Percentiles rank a stretch among this genome's conserved stretches.
These are phyloP conservation scores for Cyberlindnera subsufficiens DNA, from an alignment of 805 yeast genomes.

Conservation along the genomic window DNA sequence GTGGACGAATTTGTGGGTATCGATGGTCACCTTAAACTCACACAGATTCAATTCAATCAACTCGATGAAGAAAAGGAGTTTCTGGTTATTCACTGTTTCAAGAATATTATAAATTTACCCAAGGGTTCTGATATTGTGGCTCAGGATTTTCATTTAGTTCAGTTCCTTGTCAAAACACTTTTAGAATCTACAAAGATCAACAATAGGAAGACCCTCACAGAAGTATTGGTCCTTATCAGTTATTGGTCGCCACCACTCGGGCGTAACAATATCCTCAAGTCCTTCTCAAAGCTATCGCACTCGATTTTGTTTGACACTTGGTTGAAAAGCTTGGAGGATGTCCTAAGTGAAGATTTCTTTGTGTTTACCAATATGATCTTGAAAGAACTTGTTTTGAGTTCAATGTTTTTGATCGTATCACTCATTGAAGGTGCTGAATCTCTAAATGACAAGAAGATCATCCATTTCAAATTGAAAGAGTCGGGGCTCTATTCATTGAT, in stretches of 20 bases:
- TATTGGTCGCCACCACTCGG: conserved; percentile 26
- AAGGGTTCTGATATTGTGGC: conserved; percentile 22
- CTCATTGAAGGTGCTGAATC: conserved; percentile 21
- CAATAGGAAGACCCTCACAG: conserved; percentile 51
- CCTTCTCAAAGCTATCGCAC: conserved; percentile 14
- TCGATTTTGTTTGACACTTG: conserved; percentile 17
- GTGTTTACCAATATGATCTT: conserved; percentile 14
- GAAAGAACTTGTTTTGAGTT: conserved; percentile 16
- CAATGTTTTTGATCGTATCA: conserved; percentile 18
- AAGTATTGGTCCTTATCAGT: conserved; percentile 33
- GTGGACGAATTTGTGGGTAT: conserved; percentile 35
- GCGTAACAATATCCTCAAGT: conserved; percentile 23
- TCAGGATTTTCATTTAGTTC: conserved; percentile 17
- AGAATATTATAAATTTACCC: conserved; percentile 36
- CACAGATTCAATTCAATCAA: conserved; percentile 38
- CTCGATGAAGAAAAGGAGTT: conserved; percentile 47
- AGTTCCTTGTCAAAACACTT: conserved; percentile 37
- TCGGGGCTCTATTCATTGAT: conserved; percentile 31
- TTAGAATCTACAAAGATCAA: conserved; percentile 44
- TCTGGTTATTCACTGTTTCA: conserved; percentile 43
- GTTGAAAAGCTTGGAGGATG: conserved; percentile 10
- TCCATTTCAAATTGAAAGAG: conserved; percentile 28
- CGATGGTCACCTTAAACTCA: conserved; percentile 46
- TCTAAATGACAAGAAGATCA: conserved; percentile 20
- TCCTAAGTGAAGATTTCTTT: conserved; percentile 12